A percentile compares a stretch with the other conserved stretches of the same genome.
These are phyloP conservation scores for Lactifluus echinatus DNA, from an alignment of 768 basidiomycete genomes.

Conservation along the genomic window DNA sequence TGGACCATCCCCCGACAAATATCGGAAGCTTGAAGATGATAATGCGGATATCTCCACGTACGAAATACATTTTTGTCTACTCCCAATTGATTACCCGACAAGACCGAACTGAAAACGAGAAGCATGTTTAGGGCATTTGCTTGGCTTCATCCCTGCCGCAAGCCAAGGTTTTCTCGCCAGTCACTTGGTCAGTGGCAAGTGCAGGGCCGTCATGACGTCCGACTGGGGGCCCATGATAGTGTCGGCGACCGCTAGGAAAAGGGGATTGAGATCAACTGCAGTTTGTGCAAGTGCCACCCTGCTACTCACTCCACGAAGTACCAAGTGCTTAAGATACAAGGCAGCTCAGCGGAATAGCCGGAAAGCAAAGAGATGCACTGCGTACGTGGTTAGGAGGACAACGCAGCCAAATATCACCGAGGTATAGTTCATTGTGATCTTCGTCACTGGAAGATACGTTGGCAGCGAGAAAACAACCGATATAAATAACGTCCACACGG, in stretches of 20 bases:
- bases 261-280: background rate
- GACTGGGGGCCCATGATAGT: conserved; percentile 16
- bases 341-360: background rate
- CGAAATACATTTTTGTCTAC: too few species aligned
- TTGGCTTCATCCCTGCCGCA: background rate
- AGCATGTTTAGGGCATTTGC: background rate
- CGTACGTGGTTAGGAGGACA: conserved; percentile 28
- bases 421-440: conserved; percentile 71
- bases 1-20: too few species aligned
- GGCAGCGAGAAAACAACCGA: conserved; percentile 68
- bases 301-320: conserved; percentile 21
- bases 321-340: conserved; percentile 18
- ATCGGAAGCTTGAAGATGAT: too few species aligned
- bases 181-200: background rate
- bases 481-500: conserved; percentile 60
- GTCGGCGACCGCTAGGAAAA: conserved; percentile 15
- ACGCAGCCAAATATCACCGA: conserved; percentile 38
- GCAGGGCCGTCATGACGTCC: background rate
- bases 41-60: too few species aligned
- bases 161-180: background rate
- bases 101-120: too few species aligned
- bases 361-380: background rate
- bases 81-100: too few species aligned
- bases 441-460: conserved; percentile 58
- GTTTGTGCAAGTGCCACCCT: background rate